Evolutionary conservation across 768 basidiomycete genomes (phyloP).

Genomic region (Chlorophyllum brunneum): DNA sequence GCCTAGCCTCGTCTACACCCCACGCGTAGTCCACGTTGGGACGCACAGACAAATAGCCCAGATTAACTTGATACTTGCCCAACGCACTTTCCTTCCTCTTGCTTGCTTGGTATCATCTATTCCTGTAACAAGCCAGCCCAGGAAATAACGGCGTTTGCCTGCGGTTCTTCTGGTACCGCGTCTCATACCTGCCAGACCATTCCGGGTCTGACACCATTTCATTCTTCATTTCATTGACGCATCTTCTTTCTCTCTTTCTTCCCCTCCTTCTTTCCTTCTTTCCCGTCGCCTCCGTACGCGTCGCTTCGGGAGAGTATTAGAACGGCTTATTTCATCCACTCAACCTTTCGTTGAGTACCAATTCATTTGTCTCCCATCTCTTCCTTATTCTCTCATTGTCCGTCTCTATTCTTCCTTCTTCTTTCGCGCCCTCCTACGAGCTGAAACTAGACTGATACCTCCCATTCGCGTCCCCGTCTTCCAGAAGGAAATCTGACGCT

Average conservation of each 20-base stretch:
- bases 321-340: no score
- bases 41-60: not conserved
- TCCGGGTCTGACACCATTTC: constrained; percentile 3
- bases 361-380: constrained; percentile 7
- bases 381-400: constrained; percentile 15
- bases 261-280: constrained; percentile 2
- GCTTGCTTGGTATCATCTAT: not conserved
- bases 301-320: constrained; percentile 7
- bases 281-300: constrained; percentile 2
- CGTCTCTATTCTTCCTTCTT: constrained; percentile 19
- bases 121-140: constrained; percentile 4
- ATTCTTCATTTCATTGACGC: constrained; percentile 12
- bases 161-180: not conserved
- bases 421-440: constrained; percentile 7
- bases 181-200: constrained; percentile 6
- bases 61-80: not conserved
- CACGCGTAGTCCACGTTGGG: constrained; percentile 12
- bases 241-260: constrained; percentile 8
- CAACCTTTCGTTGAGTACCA: not conserved
- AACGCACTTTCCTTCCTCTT: not conserved
- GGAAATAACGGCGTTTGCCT: constrained; percentile 12
- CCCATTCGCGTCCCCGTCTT: not conserved
- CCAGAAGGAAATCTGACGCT: constrained; percentile 77
- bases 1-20: constrained; percentile 1
- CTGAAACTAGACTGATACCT: not conserved